Evolutionary conservation across 352 stramenopile genomes (phyloP).

Genomic region (Phytopythium vexans): DNA sequence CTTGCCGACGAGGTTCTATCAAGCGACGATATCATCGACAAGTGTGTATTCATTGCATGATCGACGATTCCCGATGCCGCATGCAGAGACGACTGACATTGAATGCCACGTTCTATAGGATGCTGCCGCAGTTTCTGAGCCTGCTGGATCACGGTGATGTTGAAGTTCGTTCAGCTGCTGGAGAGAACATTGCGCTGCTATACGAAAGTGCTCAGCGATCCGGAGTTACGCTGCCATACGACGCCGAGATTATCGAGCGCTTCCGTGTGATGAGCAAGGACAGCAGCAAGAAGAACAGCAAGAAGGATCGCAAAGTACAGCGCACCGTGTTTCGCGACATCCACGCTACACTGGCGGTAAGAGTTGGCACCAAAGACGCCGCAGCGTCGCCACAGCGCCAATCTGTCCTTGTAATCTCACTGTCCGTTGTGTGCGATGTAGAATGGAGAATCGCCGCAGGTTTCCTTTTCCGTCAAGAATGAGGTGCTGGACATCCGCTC

Average conservation of each 20-base stretch:
- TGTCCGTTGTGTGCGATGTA: constrained; percentile 11
- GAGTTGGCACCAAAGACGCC: constrained; percentile 1
- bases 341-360: constrained; percentile 68
- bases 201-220: constrained; percentile 64
- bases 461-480: constrained; percentile 75
- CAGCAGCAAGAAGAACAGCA: constrained; percentile 88
- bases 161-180: constrained; percentile 72
- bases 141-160: constrained; percentile 80
- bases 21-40: constrained; percentile 53
- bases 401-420: too few relatives aligned
- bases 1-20: constrained; percentile 51
- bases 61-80: neutral
- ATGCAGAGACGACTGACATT: neutral
- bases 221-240: constrained; percentile 42
- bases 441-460: constrained; percentile 75
- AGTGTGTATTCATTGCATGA: constrained; percentile 19
- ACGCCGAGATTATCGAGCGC: constrained; percentile 66
- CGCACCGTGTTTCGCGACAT: constrained; percentile 84
- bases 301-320: constrained; percentile 87
- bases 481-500: constrained; percentile 72
- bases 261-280: constrained; percentile 84
- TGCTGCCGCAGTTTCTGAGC: constrained; percentile 63
- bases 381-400: too few relatives aligned
- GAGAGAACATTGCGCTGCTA: constrained; percentile 84
- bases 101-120: constrained; percentile 19